Base-by-base conservation (phyloP, 2,329 filamentous ascomycete species). In the Chaetomiaceae sp. region DNA sequence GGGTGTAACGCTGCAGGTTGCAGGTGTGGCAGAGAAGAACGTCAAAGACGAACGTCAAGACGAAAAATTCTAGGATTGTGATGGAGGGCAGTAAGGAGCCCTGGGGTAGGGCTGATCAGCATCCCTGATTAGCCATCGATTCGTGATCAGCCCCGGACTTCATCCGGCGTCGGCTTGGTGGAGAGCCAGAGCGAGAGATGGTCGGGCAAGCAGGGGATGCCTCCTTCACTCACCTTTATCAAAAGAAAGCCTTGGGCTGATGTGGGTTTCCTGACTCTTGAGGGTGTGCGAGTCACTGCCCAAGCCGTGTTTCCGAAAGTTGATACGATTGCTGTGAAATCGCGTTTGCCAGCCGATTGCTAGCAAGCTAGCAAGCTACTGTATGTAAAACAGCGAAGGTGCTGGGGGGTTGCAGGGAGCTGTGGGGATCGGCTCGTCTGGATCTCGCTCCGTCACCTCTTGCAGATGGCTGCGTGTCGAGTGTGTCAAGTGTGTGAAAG, bases 371-470 rank as follows among this genome's bases (percentile, higher is more conserved):
- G n/a, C n/a, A n/a, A n/a, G n/a, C n/a, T n/a, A n/a, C n/a, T n/a
- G n/a, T n/a, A n/a, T n/a, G n/a, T n/a, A n/a, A n/a, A n/a, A n/a
- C n/a, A n/a, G n/a, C n/a, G 47, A 19, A 36, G 17, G 37, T 9
- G 19, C 31, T 42, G 42, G 42, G 40, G 33, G 37, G 12, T 42
- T 44, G 51, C 39, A 45, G 47, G 49, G 50, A 27, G 27, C 25
- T 48, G 55, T 50, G 51, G 51, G 44, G 43, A 54, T 56, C 29
- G 55, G 22, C 39, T 37, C 42, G 46, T 52, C 55, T 56, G 53
- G 58, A 56, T 53, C 47, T 47, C 50, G 44, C 43, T 47, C 42
- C 39, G 20, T 34, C 36, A 19, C 40, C 29, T 52, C 47, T 49
- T 52, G 55, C 51, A 56, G 37, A 33, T 42, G 37, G 23, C 40